phyloP scores from a whole-genome alignment of 1,284 basidiomycete genomes.

The Omphalotus olearius region DNA sequence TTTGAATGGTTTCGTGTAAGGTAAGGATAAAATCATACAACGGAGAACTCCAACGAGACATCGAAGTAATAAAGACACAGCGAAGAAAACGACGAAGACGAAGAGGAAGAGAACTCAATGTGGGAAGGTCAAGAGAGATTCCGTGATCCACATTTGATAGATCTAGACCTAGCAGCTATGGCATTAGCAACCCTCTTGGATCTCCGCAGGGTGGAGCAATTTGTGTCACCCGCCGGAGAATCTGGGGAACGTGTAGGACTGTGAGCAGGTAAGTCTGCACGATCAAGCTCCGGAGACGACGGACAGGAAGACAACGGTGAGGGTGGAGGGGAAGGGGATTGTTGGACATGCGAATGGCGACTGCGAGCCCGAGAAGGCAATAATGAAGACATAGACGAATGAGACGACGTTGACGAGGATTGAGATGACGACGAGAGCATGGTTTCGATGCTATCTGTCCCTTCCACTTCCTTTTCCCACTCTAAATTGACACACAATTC shows the following conservation, averaged over 20 bases:
- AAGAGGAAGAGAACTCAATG: conserved; percentile 20
- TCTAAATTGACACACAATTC: conserved; percentile 16
- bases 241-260: neutral
- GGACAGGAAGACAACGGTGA: conserved; percentile 15
- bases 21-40: conserved; percentile 7
- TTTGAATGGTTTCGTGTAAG: conserved; percentile 2
- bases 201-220: conserved; percentile 42
- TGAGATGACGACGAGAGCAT: neutral
- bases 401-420: neutral
- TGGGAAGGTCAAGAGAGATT: conserved; percentile 25
- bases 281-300: conserved; percentile 10
- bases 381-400: neutral
- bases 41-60: conserved; percentile 13
- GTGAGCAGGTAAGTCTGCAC: neutral
- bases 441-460: neutral
- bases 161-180: conserved; percentile 38
- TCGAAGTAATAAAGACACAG: conserved; percentile 16
- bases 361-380: neutral
- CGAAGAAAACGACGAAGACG: conserved; percentile 16
- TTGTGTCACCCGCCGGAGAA: conserved; percentile 3
- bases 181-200: conserved; percentile 66
- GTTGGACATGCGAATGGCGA: neutral
- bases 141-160: conserved; percentile 18
- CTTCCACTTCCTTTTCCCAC: conserved; percentile 10
- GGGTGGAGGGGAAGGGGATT: conserved; percentile 2